These are phyloP conservation scores for Kwoniella dejecticola DNA, from an alignment of 768 basidiomycete species.

Conservation along the genomic window DNA sequence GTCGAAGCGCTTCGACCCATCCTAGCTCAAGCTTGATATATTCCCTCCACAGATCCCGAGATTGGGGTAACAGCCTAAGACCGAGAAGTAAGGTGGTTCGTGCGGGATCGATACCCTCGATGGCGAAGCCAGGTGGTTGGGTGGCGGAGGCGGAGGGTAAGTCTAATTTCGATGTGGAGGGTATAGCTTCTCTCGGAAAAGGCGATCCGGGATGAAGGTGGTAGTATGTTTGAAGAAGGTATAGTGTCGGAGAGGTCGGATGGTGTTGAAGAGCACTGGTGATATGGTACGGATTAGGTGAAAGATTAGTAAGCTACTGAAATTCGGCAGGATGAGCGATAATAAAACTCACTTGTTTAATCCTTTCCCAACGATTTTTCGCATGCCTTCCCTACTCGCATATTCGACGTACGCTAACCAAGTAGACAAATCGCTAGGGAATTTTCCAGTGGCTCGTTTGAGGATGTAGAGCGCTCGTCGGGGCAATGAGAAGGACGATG, in stretches of 20 bases:
- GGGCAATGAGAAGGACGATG: constrained; percentile 83
- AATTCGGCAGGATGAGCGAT: not conserved
- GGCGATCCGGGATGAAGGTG: constrained; percentile 74
- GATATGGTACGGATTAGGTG: not conserved
- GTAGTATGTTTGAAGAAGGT: constrained; percentile 80
- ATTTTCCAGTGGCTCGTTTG: constrained; percentile 82
- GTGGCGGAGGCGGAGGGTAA: constrained; percentile 30
- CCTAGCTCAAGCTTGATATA: constrained; percentile 88
- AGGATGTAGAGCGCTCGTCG: constrained; percentile 85
- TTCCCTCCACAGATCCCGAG: constrained; percentile 78
- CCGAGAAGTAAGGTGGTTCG: constrained; percentile 83
- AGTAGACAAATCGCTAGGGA: constrained; percentile 80
- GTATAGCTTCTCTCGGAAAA: constrained; percentile 54
- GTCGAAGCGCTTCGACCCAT: constrained; percentile 75
- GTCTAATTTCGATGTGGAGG: constrained; percentile 37
- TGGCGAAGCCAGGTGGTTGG: constrained; percentile 41
- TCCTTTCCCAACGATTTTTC: constrained; percentile 75
- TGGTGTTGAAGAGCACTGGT: constrained; percentile 81
- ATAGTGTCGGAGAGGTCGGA: constrained; percentile 73
- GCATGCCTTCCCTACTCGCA: constrained; percentile 76
- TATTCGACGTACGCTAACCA: constrained; percentile 89
- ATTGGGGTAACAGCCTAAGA: constrained; percentile 72
- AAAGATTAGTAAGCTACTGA: not conserved
- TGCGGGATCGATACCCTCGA: constrained; percentile 61
- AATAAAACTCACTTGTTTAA: constrained; percentile 68